Evolutionary conservation across 768 basidiomycete species (phyloP).

Genomic region (Suillus sp.): DNA sequence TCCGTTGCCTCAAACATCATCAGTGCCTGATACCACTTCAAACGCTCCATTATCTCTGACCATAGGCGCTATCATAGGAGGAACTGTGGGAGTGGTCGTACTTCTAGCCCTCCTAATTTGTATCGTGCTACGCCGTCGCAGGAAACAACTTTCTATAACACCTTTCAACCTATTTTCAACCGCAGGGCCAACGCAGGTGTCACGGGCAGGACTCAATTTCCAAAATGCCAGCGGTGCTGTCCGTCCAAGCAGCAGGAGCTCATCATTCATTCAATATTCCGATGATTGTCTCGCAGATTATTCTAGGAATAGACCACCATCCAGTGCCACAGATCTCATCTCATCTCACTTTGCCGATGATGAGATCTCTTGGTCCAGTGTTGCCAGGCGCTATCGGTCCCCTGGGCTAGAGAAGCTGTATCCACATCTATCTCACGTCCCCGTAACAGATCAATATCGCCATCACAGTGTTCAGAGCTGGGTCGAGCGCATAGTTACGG

Average conservation of each 20-base stretch:
- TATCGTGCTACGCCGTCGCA: not conserved
- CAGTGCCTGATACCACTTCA: not conserved
- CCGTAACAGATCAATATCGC: not conserved
- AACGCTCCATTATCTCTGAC: not conserved
- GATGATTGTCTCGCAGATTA: not conserved
- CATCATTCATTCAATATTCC: conserved; percentile 13
- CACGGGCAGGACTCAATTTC: not conserved
- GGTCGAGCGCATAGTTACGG: not conserved
- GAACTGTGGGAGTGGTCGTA: not conserved
- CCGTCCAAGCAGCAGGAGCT: conserved; percentile 6
- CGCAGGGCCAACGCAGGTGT: not conserved
- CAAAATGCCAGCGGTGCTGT: not conserved
- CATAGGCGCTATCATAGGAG: conserved; percentile 1
- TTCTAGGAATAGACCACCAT: not conserved
- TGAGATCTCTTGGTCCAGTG: not conserved
- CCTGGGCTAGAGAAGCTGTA: conserved; percentile 5
- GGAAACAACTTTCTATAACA: not conserved
- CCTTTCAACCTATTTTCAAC: not conserved
- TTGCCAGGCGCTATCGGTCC: conserved; percentile 5
- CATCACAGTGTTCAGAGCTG: not conserved
- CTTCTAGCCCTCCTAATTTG: not conserved
- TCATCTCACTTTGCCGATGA: not conserved
- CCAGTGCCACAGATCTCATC: not conserved
- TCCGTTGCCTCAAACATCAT: not conserved
- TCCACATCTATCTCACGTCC: not conserved